Evolutionary conservation across 2,329 filamentous ascomycete genomes (phyloP).

Genomic region (Apiospora hydei): DNA sequence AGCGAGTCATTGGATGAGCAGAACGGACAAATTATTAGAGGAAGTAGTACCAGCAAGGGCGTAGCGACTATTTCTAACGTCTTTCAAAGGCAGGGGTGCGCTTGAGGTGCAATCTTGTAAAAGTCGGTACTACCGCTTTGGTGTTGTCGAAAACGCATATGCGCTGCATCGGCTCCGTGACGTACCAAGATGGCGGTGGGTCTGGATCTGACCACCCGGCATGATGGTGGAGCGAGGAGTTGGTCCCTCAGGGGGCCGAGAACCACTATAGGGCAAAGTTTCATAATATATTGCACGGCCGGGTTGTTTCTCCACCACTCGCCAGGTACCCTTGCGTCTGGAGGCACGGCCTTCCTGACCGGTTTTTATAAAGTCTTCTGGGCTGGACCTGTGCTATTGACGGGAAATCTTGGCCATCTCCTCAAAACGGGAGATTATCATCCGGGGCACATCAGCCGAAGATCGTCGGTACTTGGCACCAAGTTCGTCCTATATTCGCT

Average conservation of each 20-base stretch:
- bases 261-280: not conserved
- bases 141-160: not conserved
- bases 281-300: conserved; percentile 6
- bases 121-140: not conserved
- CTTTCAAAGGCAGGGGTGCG: too few relatives aligned
- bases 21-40: too few relatives aligned
- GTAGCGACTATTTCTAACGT: not conserved
- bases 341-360: not conserved
- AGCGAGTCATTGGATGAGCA: too few relatives aligned
- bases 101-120: not conserved
- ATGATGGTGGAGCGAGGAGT: conserved; percentile 14
- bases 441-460: conserved; percentile 18
- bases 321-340: not conserved
- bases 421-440: conserved; percentile 1
- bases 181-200: not conserved
- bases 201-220: conserved; percentile 7
- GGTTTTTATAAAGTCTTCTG: not conserved
- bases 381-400: not conserved
- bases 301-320: conserved; percentile 1
- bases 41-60: too few relatives aligned
- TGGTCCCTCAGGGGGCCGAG: not conserved
- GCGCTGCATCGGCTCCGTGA: not conserved
- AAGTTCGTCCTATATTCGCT: not conserved
- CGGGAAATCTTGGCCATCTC: conserved; percentile 11
- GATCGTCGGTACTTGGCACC: not conserved